Evolutionary conservation across 2,329 filamentous ascomycete genomes (phyloP).

Genomic region (Gaeumannomyces sp.): DNA sequence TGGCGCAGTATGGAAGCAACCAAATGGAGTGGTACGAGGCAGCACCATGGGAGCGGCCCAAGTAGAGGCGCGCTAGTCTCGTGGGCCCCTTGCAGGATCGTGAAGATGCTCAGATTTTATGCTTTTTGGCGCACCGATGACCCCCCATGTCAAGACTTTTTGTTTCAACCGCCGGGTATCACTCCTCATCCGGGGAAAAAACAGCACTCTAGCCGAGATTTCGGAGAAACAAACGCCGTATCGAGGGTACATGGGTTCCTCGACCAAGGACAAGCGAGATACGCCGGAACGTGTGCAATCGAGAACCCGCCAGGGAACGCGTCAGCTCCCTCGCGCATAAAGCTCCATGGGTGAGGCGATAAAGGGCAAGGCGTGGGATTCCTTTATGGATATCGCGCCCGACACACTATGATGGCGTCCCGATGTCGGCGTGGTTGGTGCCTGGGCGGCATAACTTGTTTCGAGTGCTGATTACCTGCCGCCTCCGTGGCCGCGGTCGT

Average conservation of each 20-base stretch:
- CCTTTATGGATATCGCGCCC: background rate
- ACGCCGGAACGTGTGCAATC: too few relatives aligned
- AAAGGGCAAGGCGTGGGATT: background rate
- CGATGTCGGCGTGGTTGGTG: background rate
- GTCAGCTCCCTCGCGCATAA: too few relatives aligned
- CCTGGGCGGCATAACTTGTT: background rate
- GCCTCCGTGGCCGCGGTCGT: constrained; percentile 34
- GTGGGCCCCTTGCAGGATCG: too few relatives aligned
- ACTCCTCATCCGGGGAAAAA: background rate
- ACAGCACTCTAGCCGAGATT: background rate
- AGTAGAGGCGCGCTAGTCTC: background rate
- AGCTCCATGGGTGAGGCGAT: background rate
- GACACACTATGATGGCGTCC: background rate
- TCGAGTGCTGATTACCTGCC: background rate
- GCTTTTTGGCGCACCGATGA: background rate
- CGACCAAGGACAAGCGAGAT: background rate
- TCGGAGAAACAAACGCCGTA: background rate
- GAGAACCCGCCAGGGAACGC: background rate
- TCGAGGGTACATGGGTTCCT: background rate
- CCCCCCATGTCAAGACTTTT: background rate
- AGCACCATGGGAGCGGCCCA: constrained; percentile 25
- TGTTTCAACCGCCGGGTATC: background rate
- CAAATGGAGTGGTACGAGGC: constrained; percentile 47
- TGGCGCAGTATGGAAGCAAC: constrained; percentile 38
- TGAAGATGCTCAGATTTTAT: too few relatives aligned